Evolutionary conservation across 805 yeast genomes (phyloP).

Genomic region (Saccharomycopsis microspora): DNA sequence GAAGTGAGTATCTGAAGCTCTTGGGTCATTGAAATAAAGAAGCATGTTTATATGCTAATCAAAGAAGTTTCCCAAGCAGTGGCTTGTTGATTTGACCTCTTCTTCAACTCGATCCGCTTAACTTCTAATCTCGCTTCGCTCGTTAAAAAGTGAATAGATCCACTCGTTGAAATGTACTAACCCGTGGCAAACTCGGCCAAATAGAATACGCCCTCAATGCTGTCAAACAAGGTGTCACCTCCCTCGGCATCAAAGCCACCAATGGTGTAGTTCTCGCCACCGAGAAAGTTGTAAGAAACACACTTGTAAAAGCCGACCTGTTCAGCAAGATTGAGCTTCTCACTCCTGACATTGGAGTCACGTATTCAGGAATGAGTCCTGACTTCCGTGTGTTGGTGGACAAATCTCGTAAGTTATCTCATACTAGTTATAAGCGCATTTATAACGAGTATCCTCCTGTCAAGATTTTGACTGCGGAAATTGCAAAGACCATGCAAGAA

Average conservation of each 20-base stretch:
- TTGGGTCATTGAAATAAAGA: too few relatives aligned
- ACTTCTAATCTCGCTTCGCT: too few relatives aligned
- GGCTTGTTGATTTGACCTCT: too few relatives aligned
- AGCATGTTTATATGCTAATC: too few relatives aligned
- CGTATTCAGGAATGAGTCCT: slow-evolving; percentile 98
- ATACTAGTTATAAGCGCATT: slow-evolving; percentile 81
- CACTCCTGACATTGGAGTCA: slow-evolving; percentile 94
- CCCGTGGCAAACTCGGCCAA: slow-evolving; percentile 92
- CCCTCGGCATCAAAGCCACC: slow-evolving; percentile 87
- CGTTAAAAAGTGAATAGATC: background rate
- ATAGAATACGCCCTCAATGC: slow-evolving; percentile 96
- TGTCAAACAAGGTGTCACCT: slow-evolving; percentile 95
- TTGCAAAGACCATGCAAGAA: slow-evolving; percentile 95
- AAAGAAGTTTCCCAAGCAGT: too few relatives aligned
- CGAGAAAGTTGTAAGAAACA: slow-evolving; percentile 79
- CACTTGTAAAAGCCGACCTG: slow-evolving; percentile 63
- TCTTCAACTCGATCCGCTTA: too few relatives aligned
- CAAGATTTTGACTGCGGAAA: slow-evolving; percentile 82
- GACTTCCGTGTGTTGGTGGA: slow-evolving; percentile 93
- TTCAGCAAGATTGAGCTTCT: slow-evolving; percentile 68
- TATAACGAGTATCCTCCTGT: slow-evolving; percentile 98
- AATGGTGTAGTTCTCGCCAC: slow-evolving; percentile 97
- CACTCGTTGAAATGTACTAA: background rate
- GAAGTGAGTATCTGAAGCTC: too few relatives aligned
- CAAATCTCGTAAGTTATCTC: slow-evolving; percentile 87